These are phyloP conservation scores for Annona squamosa DNA, from an alignment of 164 flowering plant genomes.

Conservation along the genomic window DNA sequence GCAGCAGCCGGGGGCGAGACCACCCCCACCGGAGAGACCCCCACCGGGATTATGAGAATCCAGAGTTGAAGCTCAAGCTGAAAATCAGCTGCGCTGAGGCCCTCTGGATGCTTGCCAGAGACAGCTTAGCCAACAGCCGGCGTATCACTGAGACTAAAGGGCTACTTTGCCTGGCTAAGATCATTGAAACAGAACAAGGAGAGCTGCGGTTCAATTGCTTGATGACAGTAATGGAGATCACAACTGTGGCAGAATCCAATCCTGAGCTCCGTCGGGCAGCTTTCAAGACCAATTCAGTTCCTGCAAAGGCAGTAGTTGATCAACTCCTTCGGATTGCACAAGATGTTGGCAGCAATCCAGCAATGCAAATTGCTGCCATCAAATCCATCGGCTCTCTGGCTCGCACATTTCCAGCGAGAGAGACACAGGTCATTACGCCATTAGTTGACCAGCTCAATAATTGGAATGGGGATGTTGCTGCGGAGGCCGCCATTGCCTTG, in stretches of 20 bases:
- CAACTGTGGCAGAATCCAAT: slow-evolving; percentile 56
- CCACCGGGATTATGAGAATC: slow-evolving; percentile 40
- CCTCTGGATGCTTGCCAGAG: slow-evolving; percentile 55
- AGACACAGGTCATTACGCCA: slow-evolving; percentile 50
- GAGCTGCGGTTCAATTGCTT: slow-evolving; percentile 62
- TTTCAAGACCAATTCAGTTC: slow-evolving; percentile 64
- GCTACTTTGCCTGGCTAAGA: slow-evolving; percentile 61
- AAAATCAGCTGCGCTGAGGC: slow-evolving; percentile 62
- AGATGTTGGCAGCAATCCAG: slow-evolving; percentile 20
- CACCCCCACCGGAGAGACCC: slow-evolving; percentile 24
- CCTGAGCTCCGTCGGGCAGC: slow-evolving; percentile 63
- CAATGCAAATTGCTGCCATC: slow-evolving; percentile 49
- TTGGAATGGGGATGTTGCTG: slow-evolving; percentile 41
- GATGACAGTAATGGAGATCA: slow-evolving; percentile 66
- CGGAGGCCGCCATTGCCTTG: slow-evolving; percentile 63
- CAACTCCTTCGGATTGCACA: slow-evolving; percentile 55
- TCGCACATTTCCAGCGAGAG: slow-evolving; percentile 65
- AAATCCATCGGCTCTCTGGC: slow-evolving; percentile 74
- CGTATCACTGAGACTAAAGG: slow-evolving; percentile 74
- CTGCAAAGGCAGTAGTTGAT: slow-evolving; percentile 67
- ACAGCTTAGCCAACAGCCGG: slow-evolving; percentile 49
- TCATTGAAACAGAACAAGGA: slow-evolving; percentile 55
- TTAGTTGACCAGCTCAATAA: slow-evolving; percentile 46
- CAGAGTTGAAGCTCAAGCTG: slow-evolving; percentile 45
- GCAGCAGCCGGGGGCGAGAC: slow-evolving; percentile 27